Evolutionary conservation across 2,329 filamentous ascomycete genomes (phyloP), one percentile per base, ranked within the genome.

Genomic region (Purpureocillium lavendulum): DNA sequence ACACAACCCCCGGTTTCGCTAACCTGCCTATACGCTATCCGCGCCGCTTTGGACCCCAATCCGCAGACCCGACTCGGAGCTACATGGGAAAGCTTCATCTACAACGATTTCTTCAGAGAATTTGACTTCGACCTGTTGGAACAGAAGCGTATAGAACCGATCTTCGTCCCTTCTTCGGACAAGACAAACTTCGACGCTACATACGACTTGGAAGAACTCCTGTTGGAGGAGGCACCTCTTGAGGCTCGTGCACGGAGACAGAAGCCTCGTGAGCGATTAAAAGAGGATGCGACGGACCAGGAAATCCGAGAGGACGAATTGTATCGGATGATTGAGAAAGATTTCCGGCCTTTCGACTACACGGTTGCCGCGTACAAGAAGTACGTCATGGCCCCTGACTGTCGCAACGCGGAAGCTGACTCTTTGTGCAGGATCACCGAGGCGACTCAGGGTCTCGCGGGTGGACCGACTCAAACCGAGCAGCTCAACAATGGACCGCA

Each of bases 151-250:
- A 81, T 97, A 33, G 82, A 89, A 50, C 92, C 92, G 0, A 80
- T 97, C 4, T 98, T 98, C 58, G 77, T 84, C 15, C 92, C 92
- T 0, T 95, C 90, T 0, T 89, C 87, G 40, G 92, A 97, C 36
- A 98, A 98, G 73, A 97, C 92, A 4, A 98, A 98, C 59, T 98
- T 98, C 50, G 92, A 98, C 61, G 92, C 92, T 4, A 98, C 92
- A 1, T 97, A 98, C 57, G 92, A 98, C 60, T 67, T 98, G 37
- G 92, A 98, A 58, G 92, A 98, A 60, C 63, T 98, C 15, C 66
- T 98, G 2, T 64, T 98, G 33, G 92, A 98, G 61, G 92, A 98
- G 59, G 92, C 92, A 11, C 92, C 92, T 1, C 67, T 98, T 5
- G 92, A 98, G 62, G 92, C 92, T 40, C 75, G 92, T 54, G 88